phyloP scores from a whole-genome alignment of 129 eudicot genomes.

The Artemisia argyi region DNA sequence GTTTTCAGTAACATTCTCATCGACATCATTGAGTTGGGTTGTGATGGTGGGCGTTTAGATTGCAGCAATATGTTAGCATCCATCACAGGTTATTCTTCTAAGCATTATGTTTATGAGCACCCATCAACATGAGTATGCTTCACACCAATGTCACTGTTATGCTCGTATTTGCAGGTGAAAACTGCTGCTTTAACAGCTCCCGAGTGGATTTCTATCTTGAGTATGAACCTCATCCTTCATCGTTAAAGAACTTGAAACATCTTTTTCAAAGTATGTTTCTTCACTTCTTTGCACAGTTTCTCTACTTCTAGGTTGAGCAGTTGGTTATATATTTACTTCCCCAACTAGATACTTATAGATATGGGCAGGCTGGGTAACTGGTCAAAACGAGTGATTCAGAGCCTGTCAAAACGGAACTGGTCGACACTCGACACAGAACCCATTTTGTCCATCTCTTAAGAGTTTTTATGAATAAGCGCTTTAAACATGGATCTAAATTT shows the following conservation, averaged over 20 bases:
- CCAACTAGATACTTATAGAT: no score
- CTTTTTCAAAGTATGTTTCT: slow-evolving; percentile 84
- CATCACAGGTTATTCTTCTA: slow-evolving; percentile 65
- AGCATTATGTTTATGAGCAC: background rate
- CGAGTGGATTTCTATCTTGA: slow-evolving; percentile 78
- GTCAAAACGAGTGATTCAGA: no score
- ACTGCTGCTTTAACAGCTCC: slow-evolving; percentile 87
- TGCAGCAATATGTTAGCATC: slow-evolving; percentile 69
- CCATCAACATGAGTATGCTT: background rate
- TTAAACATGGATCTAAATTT: no score
- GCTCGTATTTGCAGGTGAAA: slow-evolving; percentile 56
- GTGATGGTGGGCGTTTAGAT: slow-evolving; percentile 68
- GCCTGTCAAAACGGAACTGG: no score
- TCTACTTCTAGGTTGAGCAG: background rate
- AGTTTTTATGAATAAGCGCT: no score
- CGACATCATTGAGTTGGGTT: slow-evolving; percentile 59
- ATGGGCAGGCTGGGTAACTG: no score
- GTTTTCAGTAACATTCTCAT: slow-evolving; percentile 62
- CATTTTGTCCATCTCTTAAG: no score
- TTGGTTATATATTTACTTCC: no score
- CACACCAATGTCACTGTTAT: background rate
- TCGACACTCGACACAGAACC: no score
- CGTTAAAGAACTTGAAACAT: slow-evolving; percentile 80
- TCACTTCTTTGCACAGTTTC: slow-evolving; percentile 3
- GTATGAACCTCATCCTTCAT: slow-evolving; percentile 90